Percentiles rank a stretch among this genome's conserved stretches.
phyloP scores from a whole-genome alignment of 2,329 filamentous ascomycete genomes.

The Akanthomyces muscarius region DNA sequence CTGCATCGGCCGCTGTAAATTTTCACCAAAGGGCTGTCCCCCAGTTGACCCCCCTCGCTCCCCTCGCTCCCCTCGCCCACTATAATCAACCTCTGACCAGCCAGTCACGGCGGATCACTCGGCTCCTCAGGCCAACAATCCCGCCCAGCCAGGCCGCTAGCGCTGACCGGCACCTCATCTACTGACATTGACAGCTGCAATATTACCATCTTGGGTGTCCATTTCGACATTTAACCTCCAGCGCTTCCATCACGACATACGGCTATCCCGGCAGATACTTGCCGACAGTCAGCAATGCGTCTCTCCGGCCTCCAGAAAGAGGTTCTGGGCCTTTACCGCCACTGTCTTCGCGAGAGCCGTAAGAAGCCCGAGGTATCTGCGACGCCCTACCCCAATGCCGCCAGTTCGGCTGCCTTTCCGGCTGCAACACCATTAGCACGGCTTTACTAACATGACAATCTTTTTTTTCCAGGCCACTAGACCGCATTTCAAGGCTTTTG shows the following conservation, averaged over 20 bases:
- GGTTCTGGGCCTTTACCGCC: slow-evolving; percentile 79
- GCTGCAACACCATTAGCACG: slow-evolving; percentile 10
- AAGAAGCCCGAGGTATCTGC: slow-evolving; percentile 68
- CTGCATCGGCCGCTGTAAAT: neutral
- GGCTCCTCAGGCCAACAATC: neutral
- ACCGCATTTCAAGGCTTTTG: slow-evolving; percentile 59
- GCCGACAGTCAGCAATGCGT: slow-evolving; percentile 29
- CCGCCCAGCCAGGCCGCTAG: neutral
- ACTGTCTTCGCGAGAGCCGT: slow-evolving; percentile 75
- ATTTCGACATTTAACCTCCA: slow-evolving; percentile 2
- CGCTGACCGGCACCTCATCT: slow-evolving; percentile 14
- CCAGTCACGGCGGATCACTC: neutral
- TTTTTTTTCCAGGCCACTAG: slow-evolving; percentile 44
- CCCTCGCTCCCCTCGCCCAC: no score
- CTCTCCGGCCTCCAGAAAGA: slow-evolving; percentile 88
- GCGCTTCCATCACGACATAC: slow-evolving; percentile 11
- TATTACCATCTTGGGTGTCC: slow-evolving; percentile 10
- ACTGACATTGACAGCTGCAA: slow-evolving; percentile 10
- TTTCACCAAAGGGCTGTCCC: no score
- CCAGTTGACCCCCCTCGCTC: no score
- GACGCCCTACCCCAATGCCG: neutral
- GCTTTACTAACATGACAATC: slow-evolving; percentile 20
- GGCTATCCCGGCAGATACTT: neutral
- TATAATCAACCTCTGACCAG: no score
- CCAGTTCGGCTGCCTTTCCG: neutral